Conservation (phyloP, 306 rosid species). For the Sesbania bispinosa region DNA sequence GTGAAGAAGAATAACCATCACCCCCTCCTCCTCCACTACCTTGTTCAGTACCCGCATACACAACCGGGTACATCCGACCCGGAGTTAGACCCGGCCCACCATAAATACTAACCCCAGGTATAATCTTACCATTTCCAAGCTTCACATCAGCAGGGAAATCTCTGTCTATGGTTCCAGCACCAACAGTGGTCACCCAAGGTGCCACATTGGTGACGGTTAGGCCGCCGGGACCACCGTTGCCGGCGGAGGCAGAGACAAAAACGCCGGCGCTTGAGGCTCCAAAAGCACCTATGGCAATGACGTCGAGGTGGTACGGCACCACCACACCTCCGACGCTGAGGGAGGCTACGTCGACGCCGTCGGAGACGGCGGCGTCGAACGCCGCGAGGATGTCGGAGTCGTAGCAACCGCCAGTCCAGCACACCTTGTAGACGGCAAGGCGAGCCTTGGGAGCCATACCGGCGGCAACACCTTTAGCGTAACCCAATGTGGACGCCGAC, state of each 20-base stretch:
- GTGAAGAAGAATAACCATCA: constrained; percentile 78
- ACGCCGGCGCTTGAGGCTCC: constrained; percentile 61
- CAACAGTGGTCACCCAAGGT: constrained; percentile 89
- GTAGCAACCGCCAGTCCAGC: constrained; percentile 79
- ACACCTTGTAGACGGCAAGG: constrained; percentile 74
- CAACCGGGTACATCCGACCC: constrained; percentile 67
- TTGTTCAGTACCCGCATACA: constrained; percentile 59
- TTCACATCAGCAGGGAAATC: constrained; percentile 82
- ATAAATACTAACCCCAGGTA: constrained; percentile 63
- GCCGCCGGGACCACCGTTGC: constrained; percentile 88
- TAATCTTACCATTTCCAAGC: constrained; percentile 64
- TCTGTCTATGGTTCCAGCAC: constrained; percentile 89
- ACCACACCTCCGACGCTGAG: constrained; percentile 92
- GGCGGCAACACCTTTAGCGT: constrained; percentile 70
- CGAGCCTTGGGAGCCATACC: constrained; percentile 96
- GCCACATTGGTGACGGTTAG: constrained; percentile 79
- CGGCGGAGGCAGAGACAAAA: constrained; percentile 83
- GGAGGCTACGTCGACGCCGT: constrained; percentile 73
- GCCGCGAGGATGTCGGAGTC: constrained; percentile 89
- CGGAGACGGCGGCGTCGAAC: constrained; percentile 75
- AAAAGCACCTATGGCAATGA: constrained; percentile 69
- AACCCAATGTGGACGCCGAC: constrained; percentile 72
- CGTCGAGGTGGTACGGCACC: constrained; percentile 77
- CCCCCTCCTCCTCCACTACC: constrained; percentile 50
- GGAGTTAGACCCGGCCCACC: constrained; percentile 73